phyloP scores from a whole-genome alignment of 2,329 filamentous ascomycete species.

The Phyllachora maydis region DNA sequence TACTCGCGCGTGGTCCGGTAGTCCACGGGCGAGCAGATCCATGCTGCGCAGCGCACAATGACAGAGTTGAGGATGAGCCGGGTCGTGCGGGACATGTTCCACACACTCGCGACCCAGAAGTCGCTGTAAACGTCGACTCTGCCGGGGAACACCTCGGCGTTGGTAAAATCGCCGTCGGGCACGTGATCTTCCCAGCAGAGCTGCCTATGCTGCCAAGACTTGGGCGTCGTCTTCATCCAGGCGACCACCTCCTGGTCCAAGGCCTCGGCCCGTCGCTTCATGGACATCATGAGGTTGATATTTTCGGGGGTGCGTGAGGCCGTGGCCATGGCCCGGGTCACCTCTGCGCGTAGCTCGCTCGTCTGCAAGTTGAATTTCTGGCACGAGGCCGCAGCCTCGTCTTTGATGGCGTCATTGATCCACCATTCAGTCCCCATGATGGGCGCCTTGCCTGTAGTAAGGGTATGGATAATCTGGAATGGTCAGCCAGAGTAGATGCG shows the following conservation, averaged over 20 bases:
- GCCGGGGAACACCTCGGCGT: slow-evolving; percentile 36
- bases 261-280: slow-evolving; percentile 28
- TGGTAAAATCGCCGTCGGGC: slow-evolving; percentile 26
- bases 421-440: slow-evolving; percentile 37
- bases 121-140: slow-evolving; percentile 38
- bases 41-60: slow-evolving; percentile 37
- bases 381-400: slow-evolving; percentile 23
- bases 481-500: neutral
- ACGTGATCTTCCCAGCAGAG: slow-evolving; percentile 35
- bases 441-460: slow-evolving; percentile 29
- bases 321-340: slow-evolving; percentile 25
- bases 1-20: slow-evolving; percentile 43
- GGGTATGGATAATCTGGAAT: slow-evolving; percentile 30
- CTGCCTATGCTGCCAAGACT: slow-evolving; percentile 26
- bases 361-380: slow-evolving; percentile 31
- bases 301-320: slow-evolving; percentile 24
- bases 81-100: slow-evolving; percentile 31
- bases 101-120: slow-evolving; percentile 34
- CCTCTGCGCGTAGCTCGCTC: slow-evolving; percentile 32
- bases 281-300: slow-evolving; percentile 24
- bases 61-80: slow-evolving; percentile 32
- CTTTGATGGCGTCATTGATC: slow-evolving; percentile 29
- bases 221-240: slow-evolving; percentile 29
- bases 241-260: slow-evolving; percentile 28
- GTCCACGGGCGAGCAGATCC: slow-evolving; percentile 37